Conservation (phyloP, 768 basidiomycete genomes). For the Boletus speciosus region DNA sequence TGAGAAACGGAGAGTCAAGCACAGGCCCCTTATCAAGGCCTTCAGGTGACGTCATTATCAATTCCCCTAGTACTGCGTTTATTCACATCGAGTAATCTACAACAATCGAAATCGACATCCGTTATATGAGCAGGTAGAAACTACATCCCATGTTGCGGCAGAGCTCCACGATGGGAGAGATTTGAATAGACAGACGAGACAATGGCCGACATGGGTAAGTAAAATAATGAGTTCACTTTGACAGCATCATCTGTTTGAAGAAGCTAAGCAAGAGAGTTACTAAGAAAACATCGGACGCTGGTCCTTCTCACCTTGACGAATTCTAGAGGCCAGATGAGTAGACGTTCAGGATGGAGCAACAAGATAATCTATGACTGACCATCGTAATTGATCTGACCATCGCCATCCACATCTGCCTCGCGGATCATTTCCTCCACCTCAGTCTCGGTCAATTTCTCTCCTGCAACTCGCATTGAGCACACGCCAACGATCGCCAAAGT, state of each 20-base stretch:
- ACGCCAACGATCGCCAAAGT: not conserved
- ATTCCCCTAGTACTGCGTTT: not conserved
- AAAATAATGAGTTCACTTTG: slow-evolving; percentile 45
- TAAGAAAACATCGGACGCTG: not conserved
- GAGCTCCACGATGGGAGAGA: not conserved
- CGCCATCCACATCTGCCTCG: slow-evolving; percentile 92
- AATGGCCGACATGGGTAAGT: slow-evolving; percentile 14
- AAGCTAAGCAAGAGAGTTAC: slow-evolving; percentile 8
- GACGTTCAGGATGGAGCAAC: not conserved
- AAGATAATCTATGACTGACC: slow-evolving; percentile 40
- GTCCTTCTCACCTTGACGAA: slow-evolving; percentile 61
- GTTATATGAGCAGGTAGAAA: slow-evolving; percentile 9
- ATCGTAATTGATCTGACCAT: slow-evolving; percentile 89
- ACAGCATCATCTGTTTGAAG: slow-evolving; percentile 63
- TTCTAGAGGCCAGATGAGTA: slow-evolving; percentile 40
- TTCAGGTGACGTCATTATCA: slow-evolving; percentile 17
- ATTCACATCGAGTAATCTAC: not conserved
- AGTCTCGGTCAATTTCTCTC: slow-evolving; percentile 80
- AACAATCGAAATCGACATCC: not conserved
- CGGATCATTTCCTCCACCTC: slow-evolving; percentile 98
- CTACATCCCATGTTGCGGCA: not conserved
- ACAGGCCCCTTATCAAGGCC: slow-evolving; percentile 1
- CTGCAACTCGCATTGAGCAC: slow-evolving; percentile 33
- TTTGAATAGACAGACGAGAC: slow-evolving; percentile 2
- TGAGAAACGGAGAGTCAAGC: not conserved